Percentiles rank a stretch among this genome's conserved stretches.
Conservation (phyloP, 805 yeast genomes). For the Zygotorulaspora danielsina region DNA sequence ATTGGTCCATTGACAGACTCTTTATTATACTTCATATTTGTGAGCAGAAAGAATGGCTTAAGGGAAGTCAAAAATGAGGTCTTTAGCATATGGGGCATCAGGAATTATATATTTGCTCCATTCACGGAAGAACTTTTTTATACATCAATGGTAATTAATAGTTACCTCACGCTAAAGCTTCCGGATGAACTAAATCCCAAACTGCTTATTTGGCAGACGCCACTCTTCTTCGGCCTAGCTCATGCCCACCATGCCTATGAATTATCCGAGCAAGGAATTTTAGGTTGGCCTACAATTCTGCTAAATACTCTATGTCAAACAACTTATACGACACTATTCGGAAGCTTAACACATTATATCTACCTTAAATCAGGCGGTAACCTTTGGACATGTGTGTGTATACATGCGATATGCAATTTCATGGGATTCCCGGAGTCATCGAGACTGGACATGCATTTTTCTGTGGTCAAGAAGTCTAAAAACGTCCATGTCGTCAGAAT, state of each 20-base stretch:
- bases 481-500: conserved; percentile 8
- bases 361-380: conserved; percentile 31
- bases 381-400: conserved; percentile 28
- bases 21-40: conserved; percentile 19
- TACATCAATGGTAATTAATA: conserved; percentile 30
- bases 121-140: conserved; percentile 35
- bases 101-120: conserved; percentile 35
- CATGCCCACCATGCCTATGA: conserved; percentile 36
- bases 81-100: conserved; percentile 30
- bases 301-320: conserved; percentile 25
- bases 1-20: conserved; percentile 28
- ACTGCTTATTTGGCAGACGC: conserved; percentile 23
- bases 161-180: conserved; percentile 16
- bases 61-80: conserved; percentile 19
- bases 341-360: conserved; percentile 31
- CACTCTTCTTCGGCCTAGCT: conserved; percentile 35
- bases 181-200: conserved; percentile 6
- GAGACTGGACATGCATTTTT: conserved; percentile 16
- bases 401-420: conserved; percentile 33
- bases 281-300: conserved; percentile 16
- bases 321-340: conserved; percentile 33
- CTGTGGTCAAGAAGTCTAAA: conserved; percentile 11
- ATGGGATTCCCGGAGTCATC: conserved; percentile 35
- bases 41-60: conserved; percentile 11
- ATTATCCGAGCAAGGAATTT: conserved; percentile 17